These are phyloP conservation scores for Solanum chilense DNA, from an alignment of 257 asterid genomes.

Conservation along the genomic window DNA sequence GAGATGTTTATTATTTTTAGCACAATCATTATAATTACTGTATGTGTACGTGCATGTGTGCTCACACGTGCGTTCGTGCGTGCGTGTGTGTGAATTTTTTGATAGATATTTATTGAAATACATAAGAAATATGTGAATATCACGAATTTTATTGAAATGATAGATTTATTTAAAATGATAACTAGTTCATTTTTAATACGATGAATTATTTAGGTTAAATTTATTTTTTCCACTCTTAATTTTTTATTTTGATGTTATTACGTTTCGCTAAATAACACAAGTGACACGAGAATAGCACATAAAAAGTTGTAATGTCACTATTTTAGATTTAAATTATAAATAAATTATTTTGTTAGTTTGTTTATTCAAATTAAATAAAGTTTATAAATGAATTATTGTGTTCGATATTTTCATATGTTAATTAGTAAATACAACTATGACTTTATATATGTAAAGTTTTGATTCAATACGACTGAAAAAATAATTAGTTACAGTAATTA, in stretches of 20 bases:
- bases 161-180: not conserved
- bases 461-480: not conserved
- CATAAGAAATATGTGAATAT: not conserved
- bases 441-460: not conserved
- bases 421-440: not conserved
- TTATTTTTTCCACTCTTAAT: not conserved
- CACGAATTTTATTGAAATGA: not conserved
- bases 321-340: too few species aligned
- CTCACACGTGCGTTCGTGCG: rapidly evolving
- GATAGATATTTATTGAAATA: not conserved
- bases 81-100: too few species aligned
- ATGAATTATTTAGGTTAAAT: not conserved
- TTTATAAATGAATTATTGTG: too few species aligned
- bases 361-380: too few species aligned
- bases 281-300: not conserved
- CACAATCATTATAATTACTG: too few species aligned
- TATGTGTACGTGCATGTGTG: too few species aligned
- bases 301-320: too few species aligned
- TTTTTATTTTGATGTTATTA: too few species aligned
- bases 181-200: not conserved
- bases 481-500: too few species aligned
- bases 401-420: too few species aligned
- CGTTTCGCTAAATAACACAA: not conserved
- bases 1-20: not conserved
- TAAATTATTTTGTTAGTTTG: too few species aligned